phyloP scores from a whole-genome alignment of 257 asterid genomes.

The Fraxinus anomala region DNA sequence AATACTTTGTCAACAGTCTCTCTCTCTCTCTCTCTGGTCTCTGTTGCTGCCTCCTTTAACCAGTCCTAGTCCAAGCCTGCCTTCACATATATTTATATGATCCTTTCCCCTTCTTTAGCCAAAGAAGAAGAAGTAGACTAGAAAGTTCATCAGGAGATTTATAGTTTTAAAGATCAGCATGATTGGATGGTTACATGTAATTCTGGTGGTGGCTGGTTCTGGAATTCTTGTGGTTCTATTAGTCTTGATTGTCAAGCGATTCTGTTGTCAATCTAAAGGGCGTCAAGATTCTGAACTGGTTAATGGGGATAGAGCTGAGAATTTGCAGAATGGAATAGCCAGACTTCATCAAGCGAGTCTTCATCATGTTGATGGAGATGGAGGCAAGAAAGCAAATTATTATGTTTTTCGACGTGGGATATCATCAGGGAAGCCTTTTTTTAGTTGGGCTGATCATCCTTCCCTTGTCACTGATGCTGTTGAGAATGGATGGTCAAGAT shows the following conservation, averaged over 20 bases:
- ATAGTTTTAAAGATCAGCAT: constrained; percentile 28
- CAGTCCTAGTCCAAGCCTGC: constrained; percentile 43
- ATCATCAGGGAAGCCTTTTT: constrained; percentile 35
- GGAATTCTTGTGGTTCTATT: constrained; percentile 29
- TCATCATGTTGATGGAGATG: constrained; percentile 42
- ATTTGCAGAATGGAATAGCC: constrained; percentile 48
- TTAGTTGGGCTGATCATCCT: constrained; percentile 86
- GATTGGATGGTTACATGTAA: constrained; percentile 43
- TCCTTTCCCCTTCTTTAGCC: not conserved
- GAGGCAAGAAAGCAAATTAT: constrained; percentile 41
- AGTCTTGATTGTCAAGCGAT: constrained; percentile 32
- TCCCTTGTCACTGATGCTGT: constrained; percentile 79
- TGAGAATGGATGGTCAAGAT: constrained; percentile 91
- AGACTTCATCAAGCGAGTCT: constrained; percentile 68
- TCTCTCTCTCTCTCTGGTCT: constrained; percentile 9
- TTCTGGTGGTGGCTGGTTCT: constrained; percentile 36
- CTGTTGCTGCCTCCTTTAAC: constrained; percentile 58
- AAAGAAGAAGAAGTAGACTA: not conserved
- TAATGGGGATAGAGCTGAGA: constrained; percentile 34
- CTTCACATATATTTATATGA: constrained; percentile 11
- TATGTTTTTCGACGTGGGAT: constrained; percentile 46
- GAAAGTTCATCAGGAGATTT: not conserved
- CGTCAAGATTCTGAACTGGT: constrained; percentile 15
- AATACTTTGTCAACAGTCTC: not conserved
- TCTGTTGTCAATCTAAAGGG: constrained; percentile 15